Evolutionary conservation across 2,329 filamentous ascomycete genomes (phyloP).

Genomic region (Trichophyton schoenleinii): DNA sequence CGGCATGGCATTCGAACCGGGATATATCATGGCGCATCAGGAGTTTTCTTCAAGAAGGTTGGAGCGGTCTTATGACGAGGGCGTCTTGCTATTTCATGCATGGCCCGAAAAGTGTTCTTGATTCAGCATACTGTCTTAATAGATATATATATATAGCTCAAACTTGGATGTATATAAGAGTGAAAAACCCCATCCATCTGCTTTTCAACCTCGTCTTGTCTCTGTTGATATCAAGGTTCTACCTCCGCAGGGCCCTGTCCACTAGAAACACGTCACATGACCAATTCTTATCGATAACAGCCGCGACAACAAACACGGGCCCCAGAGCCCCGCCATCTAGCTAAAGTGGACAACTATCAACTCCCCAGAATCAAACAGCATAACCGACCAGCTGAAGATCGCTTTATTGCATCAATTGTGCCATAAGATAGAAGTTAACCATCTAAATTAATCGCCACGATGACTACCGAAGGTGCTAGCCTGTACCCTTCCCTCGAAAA

Average conservation of each 20-base stretch:
- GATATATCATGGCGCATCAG: constrained; percentile 1
- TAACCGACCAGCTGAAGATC: not conserved
- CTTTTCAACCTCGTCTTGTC: not conserved
- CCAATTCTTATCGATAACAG: not conserved
- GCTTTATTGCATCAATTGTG: not conserved
- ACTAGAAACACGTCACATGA: not conserved
- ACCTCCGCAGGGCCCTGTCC: not conserved
- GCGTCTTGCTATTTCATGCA: not conserved
- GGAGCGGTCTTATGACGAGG: not conserved
- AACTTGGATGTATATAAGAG: not conserved
- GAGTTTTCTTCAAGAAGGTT: not conserved
- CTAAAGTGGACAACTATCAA: not conserved
- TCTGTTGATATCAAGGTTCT: not conserved
- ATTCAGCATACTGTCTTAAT: not conserved
- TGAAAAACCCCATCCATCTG: no score
- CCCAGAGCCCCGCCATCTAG: not conserved
- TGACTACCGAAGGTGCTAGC: constrained; percentile 10
- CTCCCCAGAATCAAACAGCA: not conserved
- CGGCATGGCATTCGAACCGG: not conserved
- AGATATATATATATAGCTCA: not conserved
- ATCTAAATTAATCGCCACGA: not conserved
- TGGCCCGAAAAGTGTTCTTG: not conserved
- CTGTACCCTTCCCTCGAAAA: constrained; percentile 62
- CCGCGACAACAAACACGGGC: not conserved
- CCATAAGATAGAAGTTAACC: no score